phyloP scores from a whole-genome alignment of 176 grass and related monocot species.

The Saccharum spontaneum region DNA sequence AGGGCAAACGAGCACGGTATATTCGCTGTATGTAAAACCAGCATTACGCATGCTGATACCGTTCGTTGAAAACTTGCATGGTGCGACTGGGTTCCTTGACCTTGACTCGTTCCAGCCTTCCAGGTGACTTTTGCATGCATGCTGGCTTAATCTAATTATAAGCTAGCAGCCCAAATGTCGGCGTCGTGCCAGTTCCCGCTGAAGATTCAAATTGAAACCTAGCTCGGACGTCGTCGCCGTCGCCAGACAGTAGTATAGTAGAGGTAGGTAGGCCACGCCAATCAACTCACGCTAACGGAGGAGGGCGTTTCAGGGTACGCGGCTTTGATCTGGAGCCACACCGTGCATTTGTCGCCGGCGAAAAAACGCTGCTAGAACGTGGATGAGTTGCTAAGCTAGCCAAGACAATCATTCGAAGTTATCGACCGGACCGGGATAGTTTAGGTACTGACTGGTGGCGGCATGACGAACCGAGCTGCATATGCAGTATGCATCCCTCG shows the following conservation, averaged over 20 bases:
- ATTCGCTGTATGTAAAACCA: no score
- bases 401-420: not conserved
- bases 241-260: not conserved
- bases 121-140: no score
- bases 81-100: not conserved
- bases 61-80: not conserved
- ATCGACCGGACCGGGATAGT: not conserved
- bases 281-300: slow-evolving; percentile 9
- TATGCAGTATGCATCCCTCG: no score
- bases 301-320: not conserved
- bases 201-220: not conserved
- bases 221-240: not conserved
- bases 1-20: no score
- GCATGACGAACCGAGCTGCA: no score
- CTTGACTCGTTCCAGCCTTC: no score
- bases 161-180: not conserved
- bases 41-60: no score
- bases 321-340: not conserved
- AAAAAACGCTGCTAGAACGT: not conserved
- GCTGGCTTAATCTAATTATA: no score
- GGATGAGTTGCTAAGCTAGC: not conserved
- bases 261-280: not conserved
- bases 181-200: not conserved
- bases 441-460: not conserved
- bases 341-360: not conserved